Evolutionary conservation across 2,329 filamentous ascomycete species (phyloP), one percentile per base, ranked within the genome.

Genomic region (Alternaria viburni): DNA sequence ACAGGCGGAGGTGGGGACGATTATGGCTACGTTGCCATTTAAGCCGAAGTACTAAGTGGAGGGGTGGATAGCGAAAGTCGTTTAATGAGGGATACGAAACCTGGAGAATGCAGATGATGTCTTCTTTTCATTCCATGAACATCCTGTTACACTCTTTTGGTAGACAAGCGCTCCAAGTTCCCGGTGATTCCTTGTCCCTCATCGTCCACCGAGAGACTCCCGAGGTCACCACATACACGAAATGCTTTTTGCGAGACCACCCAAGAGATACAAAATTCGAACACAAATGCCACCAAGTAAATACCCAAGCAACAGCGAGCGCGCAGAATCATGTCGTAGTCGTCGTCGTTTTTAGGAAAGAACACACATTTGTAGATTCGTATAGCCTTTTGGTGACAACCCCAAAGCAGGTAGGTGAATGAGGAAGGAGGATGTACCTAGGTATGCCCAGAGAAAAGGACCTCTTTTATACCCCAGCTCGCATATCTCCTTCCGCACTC

Each of bases 21-120:
- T 85, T 72, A 74, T 85, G 79, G 79, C 79, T 70, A 83, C 80
- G n/a, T 69, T 85, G 58, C 81, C 81, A 7, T 83, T 83, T 49
- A 82, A 78, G 74, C 74, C 82, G 2, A 84, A 83, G 73, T 84
- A 81, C 61, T 79, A 60, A 70, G 55, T 2, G 26, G 21, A 6
- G 3, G 17, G 19, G 25, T 36, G 32, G 13, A 36, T 41, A 41
- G 36, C 15, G 36, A 10, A 41, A 41, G 32, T 2, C 0, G 6
- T n/a, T 8, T 36, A 9, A 36, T n/a, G 7, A n/a, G 32, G 32
- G 32, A 36, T n/a, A 36, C 32, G 32, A 36, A 36, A 36, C 13
- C 32, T 36, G 15, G 6, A 36, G 32, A 36, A 36, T 36, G 32
- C 32, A 36, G 32, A 36, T 5, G 32, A 36, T 36, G 32, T 36